Base-by-base conservation (phyloP, 2,329 filamentous ascomycete species). In the Thelonectria rubi region DNA sequence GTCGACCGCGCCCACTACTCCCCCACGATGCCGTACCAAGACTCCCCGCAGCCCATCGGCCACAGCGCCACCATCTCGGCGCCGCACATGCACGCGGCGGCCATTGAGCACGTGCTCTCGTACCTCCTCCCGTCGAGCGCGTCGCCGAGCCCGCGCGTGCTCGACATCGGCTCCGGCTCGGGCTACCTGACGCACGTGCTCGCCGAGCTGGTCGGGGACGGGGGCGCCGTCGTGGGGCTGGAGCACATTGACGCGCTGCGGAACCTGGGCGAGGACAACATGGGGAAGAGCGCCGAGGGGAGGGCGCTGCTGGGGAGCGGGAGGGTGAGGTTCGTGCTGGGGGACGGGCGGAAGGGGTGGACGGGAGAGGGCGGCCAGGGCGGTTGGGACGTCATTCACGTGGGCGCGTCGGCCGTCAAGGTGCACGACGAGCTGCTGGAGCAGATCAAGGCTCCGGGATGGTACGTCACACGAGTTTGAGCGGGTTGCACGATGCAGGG, bases 331-430 rank as follows among this genome's bases (percentile, higher is more conserved):
- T 96, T 96, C 72, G 82, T 94, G 1, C 82, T 87, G 0, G 93
- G 88, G 0, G 94, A 97, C 78, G 91, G 91, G 1, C 78, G 91
- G 5, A 82, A 85, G 64, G 91, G 91, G 1, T 90, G 85, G 55
- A 71, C 78, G 58, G 78, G 71, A 70, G 26, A 30, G 7, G 26
- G 26, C 21, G 86, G 79, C 2, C 76, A 77, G 46, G 82, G 76
- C 30, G 84, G 88, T 0, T 99, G 94, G 83, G 93, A 98, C 82
- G 94, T 91, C 2, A 98, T 99, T 62, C 95, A 98, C 74, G 95
- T 98, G 3, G 95, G 95, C 0, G 95, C 95, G 0, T 91, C 93
- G 8, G 94, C 94, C 0, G 84, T 80, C 21, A 85, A 88, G 72
- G 78, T 97, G 56, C 94, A 97, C 74, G 74, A 85, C 17, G 84